Percentiles rank a stretch among this genome's conserved stretches.
These are phyloP conservation scores for Alternaria infectoria DNA, from an alignment of 2,329 filamentous ascomycete genomes.

Conservation along the genomic window DNA sequence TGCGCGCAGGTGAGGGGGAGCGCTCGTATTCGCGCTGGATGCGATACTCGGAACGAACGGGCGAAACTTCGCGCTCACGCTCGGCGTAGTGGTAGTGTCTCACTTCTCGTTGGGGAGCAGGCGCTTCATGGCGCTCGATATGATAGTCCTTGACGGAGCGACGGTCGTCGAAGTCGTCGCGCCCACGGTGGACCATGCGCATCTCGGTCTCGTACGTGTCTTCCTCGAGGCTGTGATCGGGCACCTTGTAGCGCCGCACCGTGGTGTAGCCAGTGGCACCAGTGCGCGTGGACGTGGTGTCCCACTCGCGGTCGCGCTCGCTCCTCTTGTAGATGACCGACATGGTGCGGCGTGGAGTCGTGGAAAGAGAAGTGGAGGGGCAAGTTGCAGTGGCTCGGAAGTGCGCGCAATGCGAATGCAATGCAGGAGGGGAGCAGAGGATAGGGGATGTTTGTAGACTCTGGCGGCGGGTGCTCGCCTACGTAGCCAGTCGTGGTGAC, in stretches of 20 bases:
- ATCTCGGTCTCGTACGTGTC: slow-evolving; percentile 57
- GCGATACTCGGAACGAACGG: slow-evolving; percentile 57
- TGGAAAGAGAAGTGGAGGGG: slow-evolving; percentile 3
- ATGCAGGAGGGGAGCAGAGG: neutral
- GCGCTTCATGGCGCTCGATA: slow-evolving; percentile 42
- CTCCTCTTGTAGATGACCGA: slow-evolving; percentile 53
- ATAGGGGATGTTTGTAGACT: neutral
- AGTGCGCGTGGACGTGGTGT: slow-evolving; percentile 38
- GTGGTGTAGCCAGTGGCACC: slow-evolving; percentile 57
- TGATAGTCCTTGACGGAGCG: slow-evolving; percentile 47
- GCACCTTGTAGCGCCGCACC: slow-evolving; percentile 66
- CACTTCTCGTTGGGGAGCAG: slow-evolving; percentile 40
- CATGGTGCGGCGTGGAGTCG: slow-evolving; percentile 38
- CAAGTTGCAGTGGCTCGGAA: neutral
- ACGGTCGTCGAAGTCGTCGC: slow-evolving; percentile 42
- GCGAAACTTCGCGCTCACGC: slow-evolving; percentile 42
- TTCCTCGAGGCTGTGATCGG: slow-evolving; percentile 52
- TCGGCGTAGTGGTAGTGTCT: slow-evolving; percentile 49
- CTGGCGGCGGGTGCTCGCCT: slow-evolving; percentile 16
- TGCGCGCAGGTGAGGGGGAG: slow-evolving; percentile 54
- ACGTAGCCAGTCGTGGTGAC: slow-evolving; percentile 20
- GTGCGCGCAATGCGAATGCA: slow-evolving; percentile 7
- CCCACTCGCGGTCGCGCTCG: slow-evolving; percentile 56
- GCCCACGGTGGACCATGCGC: slow-evolving; percentile 53
- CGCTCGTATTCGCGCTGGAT: slow-evolving; percentile 58